phyloP scores from a whole-genome alignment of 2,329 filamentous ascomycete genomes.

The Sclerotinia spermophila region DNA sequence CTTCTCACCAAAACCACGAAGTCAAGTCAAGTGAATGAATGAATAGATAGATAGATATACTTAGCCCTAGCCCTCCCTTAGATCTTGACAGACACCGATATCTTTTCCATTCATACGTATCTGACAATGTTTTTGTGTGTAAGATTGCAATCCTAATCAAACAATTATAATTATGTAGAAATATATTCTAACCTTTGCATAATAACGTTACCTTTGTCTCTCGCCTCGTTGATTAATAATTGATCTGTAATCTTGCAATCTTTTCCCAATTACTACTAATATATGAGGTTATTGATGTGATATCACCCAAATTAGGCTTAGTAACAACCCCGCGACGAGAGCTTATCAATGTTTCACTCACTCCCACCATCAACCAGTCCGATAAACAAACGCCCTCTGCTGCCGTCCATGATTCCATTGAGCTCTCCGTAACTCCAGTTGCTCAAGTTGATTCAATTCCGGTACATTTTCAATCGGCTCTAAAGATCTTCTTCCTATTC shows the following conservation, averaged over 20 bases:
- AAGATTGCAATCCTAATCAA: too few species aligned
- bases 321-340: not conserved
- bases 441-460: not conserved
- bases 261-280: not conserved
- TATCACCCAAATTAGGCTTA: not conserved
- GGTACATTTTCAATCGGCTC: not conserved
- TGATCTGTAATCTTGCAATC: too few species aligned
- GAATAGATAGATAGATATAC: not conserved
- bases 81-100: not conserved
- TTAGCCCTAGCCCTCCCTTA: not conserved
- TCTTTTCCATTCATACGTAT: not conserved
- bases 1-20: not conserved
- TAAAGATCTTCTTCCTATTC: not conserved
- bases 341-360: constrained; percentile 4
- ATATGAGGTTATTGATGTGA: not conserved
- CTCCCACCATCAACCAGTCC: constrained; percentile 3
- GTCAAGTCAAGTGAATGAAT: too few species aligned
- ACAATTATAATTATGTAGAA: not conserved
- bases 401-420: not conserved
- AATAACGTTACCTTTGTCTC: not conserved
- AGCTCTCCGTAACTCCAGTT: constrained; percentile 8
- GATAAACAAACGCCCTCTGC: not conserved
- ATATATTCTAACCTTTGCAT: too few species aligned
- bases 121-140: not conserved
- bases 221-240: not conserved